A percentile compares a stretch with the other conserved stretches of the same genome.
These are phyloP conservation scores for Dactylellina leptospora DNA, from an alignment of 2,329 filamentous ascomycete species.

Conservation along the genomic window DNA sequence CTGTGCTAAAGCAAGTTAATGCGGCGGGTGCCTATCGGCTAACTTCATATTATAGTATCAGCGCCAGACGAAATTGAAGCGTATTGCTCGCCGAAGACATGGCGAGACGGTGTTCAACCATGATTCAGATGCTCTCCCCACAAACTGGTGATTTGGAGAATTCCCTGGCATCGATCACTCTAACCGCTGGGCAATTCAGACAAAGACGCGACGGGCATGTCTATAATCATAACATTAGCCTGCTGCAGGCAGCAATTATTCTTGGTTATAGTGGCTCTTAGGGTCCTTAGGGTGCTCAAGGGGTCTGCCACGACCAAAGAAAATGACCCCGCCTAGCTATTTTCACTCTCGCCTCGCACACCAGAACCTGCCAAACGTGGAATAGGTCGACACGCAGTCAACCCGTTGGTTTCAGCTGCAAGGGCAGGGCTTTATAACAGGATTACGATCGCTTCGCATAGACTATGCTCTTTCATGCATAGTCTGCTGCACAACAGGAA, in stretches of 20 bases:
- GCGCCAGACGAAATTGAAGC: slow-evolving; percentile 3
- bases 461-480: slow-evolving; percentile 36
- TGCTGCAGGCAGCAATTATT: slow-evolving; percentile 33
- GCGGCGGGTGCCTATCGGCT: slow-evolving; percentile 39
- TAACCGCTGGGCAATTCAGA: background rate
- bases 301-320: background rate
- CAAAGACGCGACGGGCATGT: slow-evolving; percentile 38
- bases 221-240: slow-evolving; percentile 30
- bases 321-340: slow-evolving; percentile 6
- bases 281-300: slow-evolving; percentile 11
- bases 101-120: slow-evolving; percentile 28
- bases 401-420: slow-evolving; percentile 36
- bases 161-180: slow-evolving; percentile 2
- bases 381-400: slow-evolving; percentile 8
- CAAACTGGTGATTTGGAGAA: background rate
- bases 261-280: slow-evolving; percentile 4
- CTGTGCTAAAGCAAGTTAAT: slow-evolving; percentile 33
- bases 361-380: slow-evolving; percentile 39
- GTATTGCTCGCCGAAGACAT: slow-evolving; percentile 36
- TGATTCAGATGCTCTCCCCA: slow-evolving; percentile 33
- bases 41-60: slow-evolving; percentile 3
- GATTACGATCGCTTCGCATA: slow-evolving; percentile 27
- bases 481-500: slow-evolving; percentile 27
- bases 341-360: slow-evolving; percentile 24
- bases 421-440: slow-evolving; percentile 14